Base-by-base conservation (phyloP, 2,329 filamentous ascomycete genomes). In the Mariannaea elegans region DNA sequence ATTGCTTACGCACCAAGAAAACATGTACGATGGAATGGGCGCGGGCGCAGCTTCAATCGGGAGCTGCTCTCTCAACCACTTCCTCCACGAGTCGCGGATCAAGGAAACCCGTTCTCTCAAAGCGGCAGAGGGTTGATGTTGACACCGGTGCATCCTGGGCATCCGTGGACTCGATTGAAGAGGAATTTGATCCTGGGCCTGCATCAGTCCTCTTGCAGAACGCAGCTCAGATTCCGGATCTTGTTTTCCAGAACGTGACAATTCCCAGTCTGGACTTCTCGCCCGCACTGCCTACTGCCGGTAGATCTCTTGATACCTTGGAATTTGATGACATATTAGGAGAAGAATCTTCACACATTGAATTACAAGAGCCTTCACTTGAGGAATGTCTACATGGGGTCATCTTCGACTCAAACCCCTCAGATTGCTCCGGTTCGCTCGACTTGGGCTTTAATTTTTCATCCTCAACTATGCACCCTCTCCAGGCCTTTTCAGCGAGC, bases 21-120 rank as follows among this genome's bases (percentile, higher is more conserved):
- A 55, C 24, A 36, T 61, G 58, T 18, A 61, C 58, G 12, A 61
- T 61, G 58, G 53, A 57, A n/a, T 57, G 53, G 58, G 53, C 53
- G 13, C 44, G 34, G 34, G 53, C 53, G 29, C 51, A 56, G 32
- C 29, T 56, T 23, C 62, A 63, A 4, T 47, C 56, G 34, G 59
- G 61, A 19, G 61, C 63, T 7, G 51, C 62, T 6, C 9, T 54
- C 32, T 62, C 64, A 24, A 56, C 61, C 5, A 46, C 60, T 3
- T 44, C 57, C 13, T 21, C 45, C n/a, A 45, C 56, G 19, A 44
- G 44, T 16, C n/a, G 24, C 3, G 45, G 41, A 2, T 19, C 46
- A 14, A 32, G 38, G 19, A 49, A 41, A 13, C 19, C 52, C 8
- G 12, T 49, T 8, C 45, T 6, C 27, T n/a, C 45, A 5, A 53